These are phyloP conservation scores for Penicillium lagena DNA, from an alignment of 495 filamentous ascomycete species.

Conservation along the genomic window DNA sequence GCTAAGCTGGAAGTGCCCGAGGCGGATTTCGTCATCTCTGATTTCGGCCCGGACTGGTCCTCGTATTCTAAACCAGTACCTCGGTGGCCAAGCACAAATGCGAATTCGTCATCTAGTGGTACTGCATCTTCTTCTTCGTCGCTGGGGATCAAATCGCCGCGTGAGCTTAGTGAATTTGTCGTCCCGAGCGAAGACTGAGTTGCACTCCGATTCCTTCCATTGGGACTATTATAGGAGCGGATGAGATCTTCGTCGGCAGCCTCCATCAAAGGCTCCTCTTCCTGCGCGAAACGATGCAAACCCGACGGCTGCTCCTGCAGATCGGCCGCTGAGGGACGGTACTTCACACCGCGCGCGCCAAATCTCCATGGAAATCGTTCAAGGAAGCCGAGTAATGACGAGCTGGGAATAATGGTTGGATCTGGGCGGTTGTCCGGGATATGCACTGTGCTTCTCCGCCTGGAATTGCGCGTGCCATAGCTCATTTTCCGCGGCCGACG, in stretches of 20 bases:
- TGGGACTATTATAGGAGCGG: constrained; percentile 20
- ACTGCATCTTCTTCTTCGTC: constrained; percentile 92
- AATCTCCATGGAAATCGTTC: constrained; percentile 79
- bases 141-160: constrained; percentile 89
- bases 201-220: constrained; percentile 64
- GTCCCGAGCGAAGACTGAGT: constrained; percentile 80
- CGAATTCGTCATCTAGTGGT: constrained; percentile 89
- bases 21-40: constrained; percentile 55
- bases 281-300: constrained; percentile 36
- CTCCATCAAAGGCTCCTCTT: constrained; percentile 70
- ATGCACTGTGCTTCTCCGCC: constrained; percentile 60
- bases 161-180: constrained; percentile 83
- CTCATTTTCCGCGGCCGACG: constrained; percentile 76
- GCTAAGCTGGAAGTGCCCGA: constrained; percentile 50
- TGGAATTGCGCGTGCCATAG: constrained; percentile 64
- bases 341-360: constrained; percentile 70
- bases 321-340: constrained; percentile 87
- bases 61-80: constrained; percentile 55
- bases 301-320: constrained; percentile 78
- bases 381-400: constrained; percentile 79
- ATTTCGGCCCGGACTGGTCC: constrained; percentile 65
- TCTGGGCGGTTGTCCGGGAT: constrained; percentile 58
- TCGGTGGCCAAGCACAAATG: constrained; percentile 65
- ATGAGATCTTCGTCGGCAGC: constrained; percentile 44
- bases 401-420: constrained; percentile 85